Base-by-base conservation (phyloP, 1,284 basidiomycete genomes). In the Agroathelia rolfsii region DNA sequence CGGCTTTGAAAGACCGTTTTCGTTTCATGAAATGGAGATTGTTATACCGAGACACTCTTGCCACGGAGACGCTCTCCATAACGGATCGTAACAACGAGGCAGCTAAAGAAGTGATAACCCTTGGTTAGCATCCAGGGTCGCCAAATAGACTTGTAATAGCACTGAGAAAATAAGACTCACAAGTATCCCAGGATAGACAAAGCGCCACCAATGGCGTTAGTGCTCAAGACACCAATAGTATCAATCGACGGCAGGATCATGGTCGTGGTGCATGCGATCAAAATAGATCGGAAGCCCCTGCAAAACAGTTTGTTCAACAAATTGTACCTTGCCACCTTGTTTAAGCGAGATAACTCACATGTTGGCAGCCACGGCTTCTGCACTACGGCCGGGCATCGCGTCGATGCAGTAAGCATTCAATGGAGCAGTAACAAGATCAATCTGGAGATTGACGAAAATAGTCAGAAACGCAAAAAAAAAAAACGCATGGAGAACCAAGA, bases 381-480 rank as follows among this genome's bases (percentile, higher is more conserved):
- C 70, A 36, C 68, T 69, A 11, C 62, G 55, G 3, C 50, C 45
- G 24, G 70, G 71, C 47, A 73, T 46, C 9, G 69, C 50, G 41
- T 80, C 77, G 11, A 80, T 67, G 14, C 55, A 51, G 47, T 78
- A 79, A 6, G 76, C 64, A 25, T 69, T 64, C 1, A 61, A 45
- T 0, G 73, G 69, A 0, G 63, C 62, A 4, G 79, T 48, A 4
- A 66, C 55, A 28, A 71, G 51, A 24, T 56, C 65, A 37, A 61
- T 62, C 68, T 61, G 20, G 6, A 6, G 13, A 3, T 37, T 8
- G 4, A 30, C 41, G 22, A 29, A 14, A 29, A 7, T 8, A 19
- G 18, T 42, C 11, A 53, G 23, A 8, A n/a, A n/a, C n/a, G n/a
- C n/a, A n/a, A n/a, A 15, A 18, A 6, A 12, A 15, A 10, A 16